These are phyloP conservation scores for Acacia concinna DNA, from an alignment of 331 rosid genomes.

Conservation along the genomic window DNA sequence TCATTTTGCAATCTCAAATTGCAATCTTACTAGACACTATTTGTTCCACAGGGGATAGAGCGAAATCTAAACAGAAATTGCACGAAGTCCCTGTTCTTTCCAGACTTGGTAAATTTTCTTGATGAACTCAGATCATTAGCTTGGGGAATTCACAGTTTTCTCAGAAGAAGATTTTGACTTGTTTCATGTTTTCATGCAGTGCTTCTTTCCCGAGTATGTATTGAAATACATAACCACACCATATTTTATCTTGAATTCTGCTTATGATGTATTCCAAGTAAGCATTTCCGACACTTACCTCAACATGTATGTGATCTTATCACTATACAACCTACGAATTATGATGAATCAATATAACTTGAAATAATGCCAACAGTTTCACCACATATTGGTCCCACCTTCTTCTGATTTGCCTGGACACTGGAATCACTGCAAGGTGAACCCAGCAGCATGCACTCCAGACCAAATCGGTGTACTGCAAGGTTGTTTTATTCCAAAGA, in stretches of 20 bases:
- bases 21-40: constrained; percentile 18
- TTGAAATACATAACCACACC: constrained; percentile 68
- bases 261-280: constrained; percentile 92
- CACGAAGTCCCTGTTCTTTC: constrained; percentile 48
- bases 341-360: constrained; percentile 21
- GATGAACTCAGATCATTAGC: constrained; percentile 29
- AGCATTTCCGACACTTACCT: constrained; percentile 6
- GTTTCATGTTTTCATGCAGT: constrained; percentile 51
- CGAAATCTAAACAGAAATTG: constrained; percentile 70
- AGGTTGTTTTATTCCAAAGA: no score
- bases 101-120: constrained; percentile 67
- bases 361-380: constrained; percentile 59
- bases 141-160: background rate
- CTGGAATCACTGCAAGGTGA: constrained; percentile 76
- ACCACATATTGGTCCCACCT: constrained; percentile 74
- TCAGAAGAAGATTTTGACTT: constrained; percentile 32
- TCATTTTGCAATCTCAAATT: constrained; percentile 22
- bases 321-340: background rate
- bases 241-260: constrained; percentile 86
- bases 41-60: constrained; percentile 73
- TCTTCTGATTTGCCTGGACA: constrained; percentile 72
- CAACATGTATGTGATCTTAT: constrained; percentile 10
- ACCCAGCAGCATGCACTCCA: constrained; percentile 63
- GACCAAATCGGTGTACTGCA: constrained; percentile 60
- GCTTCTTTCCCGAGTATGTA: constrained; percentile 83